Evolutionary conservation across 768 basidiomycete species (phyloP).

Genomic region (Tulasnella sp.): DNA sequence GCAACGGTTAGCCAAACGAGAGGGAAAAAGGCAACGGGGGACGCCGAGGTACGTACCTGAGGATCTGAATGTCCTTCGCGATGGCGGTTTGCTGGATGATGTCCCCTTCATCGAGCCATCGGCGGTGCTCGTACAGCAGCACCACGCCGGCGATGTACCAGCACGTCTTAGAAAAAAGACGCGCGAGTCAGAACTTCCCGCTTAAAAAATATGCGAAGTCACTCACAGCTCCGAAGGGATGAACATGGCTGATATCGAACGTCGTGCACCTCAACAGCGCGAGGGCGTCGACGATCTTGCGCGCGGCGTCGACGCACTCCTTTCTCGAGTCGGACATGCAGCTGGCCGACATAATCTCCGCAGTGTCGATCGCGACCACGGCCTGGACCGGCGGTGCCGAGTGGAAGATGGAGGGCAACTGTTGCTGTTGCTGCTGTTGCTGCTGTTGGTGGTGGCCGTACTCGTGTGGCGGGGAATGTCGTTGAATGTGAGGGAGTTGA

Average conservation of each 20-base stretch:
- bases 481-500: background rate
- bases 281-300: conserved; percentile 7
- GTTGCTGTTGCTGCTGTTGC: background rate
- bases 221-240: conserved; percentile 8
- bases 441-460: background rate
- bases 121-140: conserved; percentile 4
- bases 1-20: background rate
- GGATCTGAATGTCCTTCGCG: conserved; percentile 2
- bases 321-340: background rate
- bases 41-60: background rate
- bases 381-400: background rate
- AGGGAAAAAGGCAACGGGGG: background rate
- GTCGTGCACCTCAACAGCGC: background rate
- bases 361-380: background rate
- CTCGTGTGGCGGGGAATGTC: background rate
- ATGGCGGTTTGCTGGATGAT: background rate
- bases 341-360: background rate
- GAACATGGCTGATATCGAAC: conserved; percentile 4
- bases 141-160: conserved; percentile 11
- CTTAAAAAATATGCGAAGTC: background rate
- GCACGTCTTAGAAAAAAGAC: background rate
- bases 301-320: background rate
- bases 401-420: background rate
- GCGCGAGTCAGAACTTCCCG: background rate
- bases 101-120: background rate